These are phyloP conservation scores for Neofusicoccum umdonicola DNA, from an alignment of 2,329 filamentous ascomycete genomes.

Conservation along the genomic window DNA sequence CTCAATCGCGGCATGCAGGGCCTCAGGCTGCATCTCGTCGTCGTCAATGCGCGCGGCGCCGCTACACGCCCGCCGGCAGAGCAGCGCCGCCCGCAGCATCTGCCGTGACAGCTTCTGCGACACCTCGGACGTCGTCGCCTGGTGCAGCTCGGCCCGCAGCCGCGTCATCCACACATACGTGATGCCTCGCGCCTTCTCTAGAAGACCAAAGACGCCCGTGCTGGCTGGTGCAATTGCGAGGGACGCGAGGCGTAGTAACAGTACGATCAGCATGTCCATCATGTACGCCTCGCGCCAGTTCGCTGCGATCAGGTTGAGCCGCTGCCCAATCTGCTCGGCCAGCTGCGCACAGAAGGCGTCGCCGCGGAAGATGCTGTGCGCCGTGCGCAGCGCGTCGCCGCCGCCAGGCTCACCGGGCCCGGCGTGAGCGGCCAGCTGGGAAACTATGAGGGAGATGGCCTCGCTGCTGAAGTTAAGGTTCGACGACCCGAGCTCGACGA, in stretches of 20 bases:
- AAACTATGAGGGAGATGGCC: conserved; percentile 49
- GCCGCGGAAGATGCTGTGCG: conserved; percentile 54
- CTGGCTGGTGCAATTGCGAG: conserved; percentile 22
- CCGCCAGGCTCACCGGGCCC: conserved; percentile 46
- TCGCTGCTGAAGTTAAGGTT: conserved; percentile 60
- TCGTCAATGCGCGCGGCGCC: background rate
- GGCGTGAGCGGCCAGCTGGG: conserved; percentile 53
- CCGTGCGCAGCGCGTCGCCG: conserved; percentile 37
- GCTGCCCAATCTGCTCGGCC: conserved; percentile 45
- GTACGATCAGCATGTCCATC: conserved; percentile 58
- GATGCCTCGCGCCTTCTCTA: conserved; percentile 44
- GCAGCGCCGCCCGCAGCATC: conserved; percentile 56
- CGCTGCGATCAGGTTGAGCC: conserved; percentile 46
- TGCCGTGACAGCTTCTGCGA: conserved; percentile 41
- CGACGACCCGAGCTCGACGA: conserved; percentile 52
- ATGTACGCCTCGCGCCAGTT: conserved; percentile 60
- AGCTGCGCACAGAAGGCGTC: conserved; percentile 49
- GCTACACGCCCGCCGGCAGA: conserved; percentile 46
- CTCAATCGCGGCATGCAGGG: conserved; percentile 35
- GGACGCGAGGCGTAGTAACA: conserved; percentile 45
- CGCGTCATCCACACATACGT: conserved; percentile 51
- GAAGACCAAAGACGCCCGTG: conserved; percentile 24
- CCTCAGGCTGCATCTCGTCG: background rate
- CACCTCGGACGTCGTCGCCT: conserved; percentile 37
- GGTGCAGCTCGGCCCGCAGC: conserved; percentile 48